These are phyloP conservation scores for Penicillium brevicompactum DNA, from an alignment of 2,329 filamentous ascomycete species.

Conservation along the genomic window DNA sequence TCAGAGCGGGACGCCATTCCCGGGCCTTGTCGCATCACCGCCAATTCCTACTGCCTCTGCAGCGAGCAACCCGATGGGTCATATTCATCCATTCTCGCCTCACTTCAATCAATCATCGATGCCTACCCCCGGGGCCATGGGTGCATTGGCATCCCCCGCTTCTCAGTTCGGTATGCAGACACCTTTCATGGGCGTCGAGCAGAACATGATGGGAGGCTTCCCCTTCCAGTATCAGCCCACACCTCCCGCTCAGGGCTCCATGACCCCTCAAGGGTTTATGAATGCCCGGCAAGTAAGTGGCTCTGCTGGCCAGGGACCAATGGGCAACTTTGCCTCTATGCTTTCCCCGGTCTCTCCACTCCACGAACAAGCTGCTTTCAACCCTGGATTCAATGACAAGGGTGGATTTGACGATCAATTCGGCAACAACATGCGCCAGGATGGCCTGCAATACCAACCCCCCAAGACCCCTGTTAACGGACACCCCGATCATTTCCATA, in stretches of 20 bases:
- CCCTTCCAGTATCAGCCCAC: constrained; percentile 67
- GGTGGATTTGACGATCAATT: constrained; percentile 29
- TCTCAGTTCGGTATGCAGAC: constrained; percentile 63
- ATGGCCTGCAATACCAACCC: constrained; percentile 30
- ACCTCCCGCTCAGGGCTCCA: constrained; percentile 50
- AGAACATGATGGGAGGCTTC: constrained; percentile 66
- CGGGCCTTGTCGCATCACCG: constrained; percentile 78
- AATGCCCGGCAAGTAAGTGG: constrained; percentile 52
- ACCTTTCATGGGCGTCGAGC: constrained; percentile 61
- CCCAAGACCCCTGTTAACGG: constrained; percentile 34
- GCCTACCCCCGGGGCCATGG: constrained; percentile 64
- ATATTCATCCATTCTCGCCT: constrained; percentile 64
- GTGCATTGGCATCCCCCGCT: constrained; percentile 71
- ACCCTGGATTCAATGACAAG: constrained; percentile 32
- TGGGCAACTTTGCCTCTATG: constrained; percentile 49
- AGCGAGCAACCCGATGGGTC: constrained; percentile 67
- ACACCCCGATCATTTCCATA: constrained; percentile 44
- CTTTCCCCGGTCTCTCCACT: constrained; percentile 68
- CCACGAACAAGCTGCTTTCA: constrained; percentile 51
- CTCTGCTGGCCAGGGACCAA: constrained; percentile 57
- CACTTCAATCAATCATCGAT: constrained; percentile 59
- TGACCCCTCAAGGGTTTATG: constrained; percentile 48
- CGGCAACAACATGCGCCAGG: constrained; percentile 23
- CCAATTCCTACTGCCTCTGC: constrained; percentile 78
- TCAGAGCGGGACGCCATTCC: constrained; percentile 69